These are phyloP conservation scores for Fonsecaea nubica DNA, from an alignment of 2,329 filamentous ascomycete species.

Conservation along the genomic window DNA sequence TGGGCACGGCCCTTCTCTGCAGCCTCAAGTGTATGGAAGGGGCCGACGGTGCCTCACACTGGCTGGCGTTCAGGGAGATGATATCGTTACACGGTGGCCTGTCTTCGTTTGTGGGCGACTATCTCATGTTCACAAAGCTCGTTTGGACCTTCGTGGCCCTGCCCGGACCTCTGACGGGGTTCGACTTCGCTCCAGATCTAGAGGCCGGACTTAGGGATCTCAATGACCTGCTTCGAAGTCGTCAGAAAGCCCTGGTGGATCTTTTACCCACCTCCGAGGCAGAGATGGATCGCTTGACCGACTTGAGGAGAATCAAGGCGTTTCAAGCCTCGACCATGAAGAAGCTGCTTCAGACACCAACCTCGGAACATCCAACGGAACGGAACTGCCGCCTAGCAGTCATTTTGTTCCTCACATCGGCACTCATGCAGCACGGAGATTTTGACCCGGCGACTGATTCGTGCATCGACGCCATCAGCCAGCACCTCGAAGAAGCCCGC, in stretches of 20 bases:
- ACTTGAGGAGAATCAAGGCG: slow-evolving; percentile 6
- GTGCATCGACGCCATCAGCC: slow-evolving; percentile 12
- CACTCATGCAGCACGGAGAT: slow-evolving; percentile 16
- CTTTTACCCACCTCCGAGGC: slow-evolving; percentile 17
- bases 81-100: slow-evolving; percentile 10
- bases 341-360: slow-evolving; percentile 4
- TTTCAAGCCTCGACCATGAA: slow-evolving; percentile 12
- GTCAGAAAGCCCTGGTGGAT: slow-evolving; percentile 17
- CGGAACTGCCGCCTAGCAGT: slow-evolving; percentile 14
- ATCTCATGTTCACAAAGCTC: slow-evolving; percentile 17
- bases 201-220: slow-evolving; percentile 8
- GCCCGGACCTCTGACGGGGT: slow-evolving; percentile 17
- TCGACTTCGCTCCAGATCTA: not conserved
- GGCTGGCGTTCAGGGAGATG: slow-evolving; percentile 13
- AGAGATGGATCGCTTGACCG: slow-evolving; percentile 16
- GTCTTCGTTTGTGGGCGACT: slow-evolving; percentile 5
- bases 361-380: slow-evolving; percentile 7
- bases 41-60: slow-evolving; percentile 7
- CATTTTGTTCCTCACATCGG: slow-evolving; percentile 16
- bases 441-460: slow-evolving; percentile 14
- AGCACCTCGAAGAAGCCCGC: slow-evolving; percentile 9
- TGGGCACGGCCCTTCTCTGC: slow-evolving; percentile 15
- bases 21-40: slow-evolving; percentile 18
- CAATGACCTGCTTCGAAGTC: slow-evolving; percentile 12
- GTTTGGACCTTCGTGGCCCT: slow-evolving; percentile 15